Percentiles rank a stretch among this genome's conserved stretches.
Evolutionary conservation across 495 filamentous ascomycete species (phyloP).

Genomic region (Aspergillus taichungensis): DNA sequence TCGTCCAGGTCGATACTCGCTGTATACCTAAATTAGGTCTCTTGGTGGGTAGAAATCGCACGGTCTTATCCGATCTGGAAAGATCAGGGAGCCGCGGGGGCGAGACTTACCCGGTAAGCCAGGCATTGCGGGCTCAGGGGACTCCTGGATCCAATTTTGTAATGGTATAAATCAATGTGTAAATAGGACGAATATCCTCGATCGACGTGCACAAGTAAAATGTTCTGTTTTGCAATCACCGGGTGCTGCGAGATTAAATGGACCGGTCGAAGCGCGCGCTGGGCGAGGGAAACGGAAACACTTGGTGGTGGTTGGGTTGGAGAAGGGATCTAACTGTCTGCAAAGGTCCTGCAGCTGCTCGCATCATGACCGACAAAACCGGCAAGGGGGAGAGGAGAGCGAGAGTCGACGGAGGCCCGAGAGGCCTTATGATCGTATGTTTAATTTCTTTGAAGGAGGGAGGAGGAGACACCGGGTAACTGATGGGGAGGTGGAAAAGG

Average conservation of each 20-base stretch:
- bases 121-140: conserved; percentile 51
- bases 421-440: too few relatives aligned
- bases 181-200: too few relatives aligned
- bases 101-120: conserved; percentile 66
- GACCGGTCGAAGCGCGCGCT: neutral
- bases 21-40: conserved; percentile 26
- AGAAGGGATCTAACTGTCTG: conserved; percentile 17
- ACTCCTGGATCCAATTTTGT: conserved; percentile 4
- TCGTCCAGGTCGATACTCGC: conserved; percentile 96
- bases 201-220: too few relatives aligned
- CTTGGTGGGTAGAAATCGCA: neutral
- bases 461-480: too few relatives aligned
- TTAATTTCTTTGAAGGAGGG: too few relatives aligned
- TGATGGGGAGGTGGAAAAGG: too few relatives aligned
- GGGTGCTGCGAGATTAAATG: too few relatives aligned
- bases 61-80: neutral
- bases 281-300: neutral
- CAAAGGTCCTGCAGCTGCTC: conserved; percentile 20
- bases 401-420: conserved; percentile 1
- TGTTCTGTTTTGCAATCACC: too few relatives aligned
- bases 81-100: neutral
- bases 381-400: conserved; percentile 7
- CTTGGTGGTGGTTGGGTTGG: conserved; percentile 9
- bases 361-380: conserved; percentile 21
- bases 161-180: conserved; percentile 9